A percentile compares a stretch with the other conserved stretches of the same genome.
Conservation (phyloP, 2,329 filamentous ascomycete species). For the Aspergillus latus region DNA sequence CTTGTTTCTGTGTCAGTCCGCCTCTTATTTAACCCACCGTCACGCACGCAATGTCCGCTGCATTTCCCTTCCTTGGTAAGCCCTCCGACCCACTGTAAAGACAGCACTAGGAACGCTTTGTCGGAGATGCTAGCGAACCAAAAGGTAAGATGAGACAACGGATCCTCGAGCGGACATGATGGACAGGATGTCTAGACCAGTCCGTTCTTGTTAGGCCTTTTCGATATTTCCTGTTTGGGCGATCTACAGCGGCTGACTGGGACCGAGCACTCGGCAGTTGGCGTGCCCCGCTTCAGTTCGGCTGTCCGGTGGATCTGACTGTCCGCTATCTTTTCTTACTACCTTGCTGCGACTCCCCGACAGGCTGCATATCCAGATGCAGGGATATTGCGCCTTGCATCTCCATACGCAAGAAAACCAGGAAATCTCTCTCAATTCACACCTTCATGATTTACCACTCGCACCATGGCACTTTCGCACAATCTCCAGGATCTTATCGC, state of each 20-base stretch:
- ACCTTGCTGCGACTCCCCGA: background rate
- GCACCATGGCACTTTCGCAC: slow-evolving; percentile 6
- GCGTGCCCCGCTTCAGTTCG: background rate
- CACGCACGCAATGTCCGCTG: background rate
- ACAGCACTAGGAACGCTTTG: background rate
- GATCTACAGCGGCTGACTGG: slow-evolving; percentile 4
- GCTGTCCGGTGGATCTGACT: background rate
- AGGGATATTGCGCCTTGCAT: background rate
- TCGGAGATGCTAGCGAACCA: background rate
- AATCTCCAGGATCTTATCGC: slow-evolving; percentile 23
- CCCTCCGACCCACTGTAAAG: background rate
- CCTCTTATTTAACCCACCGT: too few species aligned
- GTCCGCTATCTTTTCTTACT: background rate
- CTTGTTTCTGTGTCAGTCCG: too few species aligned
- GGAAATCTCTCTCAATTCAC: background rate
- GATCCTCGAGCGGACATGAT: background rate
- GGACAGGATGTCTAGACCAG: background rate
- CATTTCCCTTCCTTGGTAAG: background rate
- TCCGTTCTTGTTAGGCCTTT: background rate
- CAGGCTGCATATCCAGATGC: background rate
- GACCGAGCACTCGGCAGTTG: background rate
- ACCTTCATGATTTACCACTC: background rate
- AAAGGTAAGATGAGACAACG: background rate
- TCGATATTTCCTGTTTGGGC: slow-evolving; percentile 2
- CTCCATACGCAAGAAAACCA: background rate